Percentiles rank a stretch among this genome's conserved stretches.
Evolutionary conservation across 2,329 filamentous ascomycete species (phyloP).

Genomic region (Colletotrichum eleusines): DNA sequence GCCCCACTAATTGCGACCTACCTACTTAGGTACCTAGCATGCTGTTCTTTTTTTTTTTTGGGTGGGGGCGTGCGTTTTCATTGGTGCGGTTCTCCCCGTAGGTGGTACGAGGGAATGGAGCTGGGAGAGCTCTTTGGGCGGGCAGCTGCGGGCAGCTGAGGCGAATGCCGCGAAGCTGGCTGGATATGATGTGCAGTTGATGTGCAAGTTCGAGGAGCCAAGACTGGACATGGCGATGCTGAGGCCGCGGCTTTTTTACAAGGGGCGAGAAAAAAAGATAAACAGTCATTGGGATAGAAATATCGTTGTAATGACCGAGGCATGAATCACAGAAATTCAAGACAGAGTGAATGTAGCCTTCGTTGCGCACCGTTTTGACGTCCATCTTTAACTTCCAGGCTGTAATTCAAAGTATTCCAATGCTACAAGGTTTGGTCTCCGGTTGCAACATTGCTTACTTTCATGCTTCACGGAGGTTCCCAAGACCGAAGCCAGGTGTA

Average conservation of each 20-base stretch:
- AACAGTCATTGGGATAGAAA: accelerated
- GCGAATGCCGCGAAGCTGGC: too few relatives aligned
- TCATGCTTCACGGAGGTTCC: background rate
- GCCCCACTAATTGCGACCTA: background rate
- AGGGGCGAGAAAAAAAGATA: background rate
- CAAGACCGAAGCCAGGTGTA: too few relatives aligned
- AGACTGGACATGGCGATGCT: background rate
- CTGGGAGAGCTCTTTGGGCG: background rate
- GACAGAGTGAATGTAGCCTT: background rate
- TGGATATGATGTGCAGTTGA: background rate
- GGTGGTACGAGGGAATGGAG: slow-evolving; percentile 5
- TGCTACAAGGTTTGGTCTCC: background rate
- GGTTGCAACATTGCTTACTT: too few relatives aligned
- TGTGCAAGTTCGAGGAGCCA: background rate
- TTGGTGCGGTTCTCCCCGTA: slow-evolving; percentile 30
- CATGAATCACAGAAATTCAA: background rate
- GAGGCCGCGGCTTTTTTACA: background rate
- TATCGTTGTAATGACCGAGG: accelerated
- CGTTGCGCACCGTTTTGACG: background rate
- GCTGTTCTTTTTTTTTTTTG: slow-evolving; percentile 20
- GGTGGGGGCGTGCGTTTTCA: slow-evolving; percentile 1
- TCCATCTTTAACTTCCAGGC: background rate
- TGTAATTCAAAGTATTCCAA: background rate
- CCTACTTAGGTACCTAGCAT: background rate
- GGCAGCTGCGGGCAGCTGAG: background rate